Evolutionary conservation across 1,284 basidiomycete genomes (phyloP).

Genomic region (Hypsizygus ulmarius): DNA sequence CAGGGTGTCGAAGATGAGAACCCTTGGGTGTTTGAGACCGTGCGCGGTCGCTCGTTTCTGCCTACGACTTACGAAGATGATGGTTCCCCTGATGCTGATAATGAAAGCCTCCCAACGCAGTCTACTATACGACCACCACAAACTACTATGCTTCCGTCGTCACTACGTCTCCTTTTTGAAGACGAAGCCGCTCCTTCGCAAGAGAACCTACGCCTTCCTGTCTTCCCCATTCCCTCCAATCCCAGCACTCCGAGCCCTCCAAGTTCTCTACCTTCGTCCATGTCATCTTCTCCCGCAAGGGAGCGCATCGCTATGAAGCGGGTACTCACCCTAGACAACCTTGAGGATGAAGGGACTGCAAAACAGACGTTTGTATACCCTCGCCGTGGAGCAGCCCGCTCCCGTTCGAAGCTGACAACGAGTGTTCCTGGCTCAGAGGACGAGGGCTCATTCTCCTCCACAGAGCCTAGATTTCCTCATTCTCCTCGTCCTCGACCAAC

Average conservation of each 20-base stretch:
- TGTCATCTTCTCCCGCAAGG: slow-evolving; percentile 28
- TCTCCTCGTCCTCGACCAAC: slow-evolving; percentile 7
- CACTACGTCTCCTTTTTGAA: slow-evolving; percentile 67
- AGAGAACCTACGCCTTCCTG: slow-evolving; percentile 45
- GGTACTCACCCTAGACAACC: slow-evolving; percentile 25
- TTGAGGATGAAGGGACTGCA: slow-evolving; percentile 36
- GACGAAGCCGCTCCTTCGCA: slow-evolving; percentile 40
- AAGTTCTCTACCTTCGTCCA: slow-evolving; percentile 23
- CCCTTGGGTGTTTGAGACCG: slow-evolving; percentile 77
- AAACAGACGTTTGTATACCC: slow-evolving; percentile 58
- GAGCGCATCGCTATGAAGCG: slow-evolving; percentile 24
- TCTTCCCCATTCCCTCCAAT: slow-evolving; percentile 26
- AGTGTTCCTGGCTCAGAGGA: slow-evolving; percentile 22
- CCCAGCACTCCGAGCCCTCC: slow-evolving; percentile 32
- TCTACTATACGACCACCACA: slow-evolving; percentile 50
- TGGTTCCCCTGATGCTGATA: slow-evolving; percentile 19
- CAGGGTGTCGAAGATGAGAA: slow-evolving; percentile 43
- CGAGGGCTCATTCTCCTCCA: slow-evolving; percentile 11
- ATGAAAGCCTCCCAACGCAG: slow-evolving; percentile 26
- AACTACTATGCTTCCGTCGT: slow-evolving; percentile 58
- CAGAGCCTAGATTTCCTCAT: slow-evolving; percentile 2
- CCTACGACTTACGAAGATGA: slow-evolving; percentile 25
- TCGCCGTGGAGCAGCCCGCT: slow-evolving; percentile 29
- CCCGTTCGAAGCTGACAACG: slow-evolving; percentile 31
- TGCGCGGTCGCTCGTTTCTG: slow-evolving; percentile 43